Base-by-base conservation (phyloP, 768 basidiomycete species). In the Hemileccinum impolitum region DNA sequence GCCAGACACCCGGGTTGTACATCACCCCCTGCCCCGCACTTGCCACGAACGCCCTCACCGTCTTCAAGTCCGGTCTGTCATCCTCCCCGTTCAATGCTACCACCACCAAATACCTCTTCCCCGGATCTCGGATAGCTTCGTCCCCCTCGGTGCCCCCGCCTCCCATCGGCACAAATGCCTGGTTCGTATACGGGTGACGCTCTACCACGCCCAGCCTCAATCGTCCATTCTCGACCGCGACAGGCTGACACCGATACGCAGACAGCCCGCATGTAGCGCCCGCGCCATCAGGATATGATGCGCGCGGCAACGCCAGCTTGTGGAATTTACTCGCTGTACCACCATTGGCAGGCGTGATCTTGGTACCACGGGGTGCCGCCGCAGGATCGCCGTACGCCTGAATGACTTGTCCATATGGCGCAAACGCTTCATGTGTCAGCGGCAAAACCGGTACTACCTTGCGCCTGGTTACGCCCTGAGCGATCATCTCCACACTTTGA, bases 81-180 rank as follows among this genome's bases (percentile, higher is more conserved):
- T 93, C 81, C 9, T 52, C 55, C 2, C 87, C 90, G 51, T 88
- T 92, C 61, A 85, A 68, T 11, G 92, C 90, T 2, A 93, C 95
- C 15, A 95, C 84, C 11, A 94, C 91, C 38, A 98, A 71, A 65
- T 95, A 95, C 30, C 70, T 66, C 21, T 70, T 67, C 1, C 76
- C 79, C 6, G 78, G 71, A 19, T 79, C 78, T 21, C 54, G 66
- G 54, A 79, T 70, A 26, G 72, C 73, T 34, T 67, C 67, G 54
- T 78, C 77, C 36, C 69, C 77, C 36, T 57, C 66, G 42, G 54
- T 58, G 44, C 59, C 63, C 17, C 68, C 72, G 19, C 78, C 81
- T 5, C 92, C 90, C 90, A 98, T 93, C 9, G 96, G 95, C 48
- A 97, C 80, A 67, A 98, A 98, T 6, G 88, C 85, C 65, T 97